A percentile compares a stretch with the other conserved stretches of the same genome.
Evolutionary conservation across 163 green algal genomes (phyloP).

Genomic region (Chlorella variabilis): DNA sequence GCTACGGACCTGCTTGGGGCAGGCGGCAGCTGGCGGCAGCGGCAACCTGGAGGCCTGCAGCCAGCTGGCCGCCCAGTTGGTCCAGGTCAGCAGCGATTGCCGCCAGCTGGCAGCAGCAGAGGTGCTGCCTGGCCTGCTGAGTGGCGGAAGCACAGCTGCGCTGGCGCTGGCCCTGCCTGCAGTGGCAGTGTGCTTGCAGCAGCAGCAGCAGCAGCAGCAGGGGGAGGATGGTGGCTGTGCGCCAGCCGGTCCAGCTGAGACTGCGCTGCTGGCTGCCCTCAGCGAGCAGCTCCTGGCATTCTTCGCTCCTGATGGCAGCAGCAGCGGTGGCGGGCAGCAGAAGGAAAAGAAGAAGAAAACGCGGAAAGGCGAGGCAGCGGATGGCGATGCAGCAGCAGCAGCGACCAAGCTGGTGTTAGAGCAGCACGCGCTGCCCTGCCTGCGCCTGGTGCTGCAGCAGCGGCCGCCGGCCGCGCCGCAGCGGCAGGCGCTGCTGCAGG

Average conservation of each 20-base stretch:
- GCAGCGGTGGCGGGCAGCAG: background rate
- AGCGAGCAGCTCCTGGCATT: background rate
- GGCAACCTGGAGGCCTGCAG: background rate
- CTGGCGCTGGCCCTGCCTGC: conserved; percentile 19
- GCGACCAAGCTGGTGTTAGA: background rate
- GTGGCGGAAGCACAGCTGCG: background rate
- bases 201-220: background rate
- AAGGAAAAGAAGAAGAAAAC: background rate
- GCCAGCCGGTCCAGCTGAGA: background rate
- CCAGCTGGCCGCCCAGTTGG: conserved; percentile 10
- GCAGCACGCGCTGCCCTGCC: conserved; percentile 25
- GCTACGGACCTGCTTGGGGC: background rate
- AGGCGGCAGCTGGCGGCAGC: background rate
- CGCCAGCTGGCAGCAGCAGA: background rate
- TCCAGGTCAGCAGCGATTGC: background rate
- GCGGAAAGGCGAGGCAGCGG: no score
- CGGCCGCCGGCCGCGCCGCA: background rate
- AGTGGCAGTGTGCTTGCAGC: background rate
- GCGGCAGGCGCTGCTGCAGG: background rate
- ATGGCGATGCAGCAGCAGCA: background rate
- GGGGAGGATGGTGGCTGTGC: background rate
- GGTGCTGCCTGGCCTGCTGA: background rate
- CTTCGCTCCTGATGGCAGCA: no score
- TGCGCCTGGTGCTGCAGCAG: background rate
- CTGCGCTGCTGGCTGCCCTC: background rate